Evolutionary conservation across 2,329 filamentous ascomycete species (phyloP), one percentile per base, ranked within the genome.

Genomic region (Colletotrichum sp.): DNA sequence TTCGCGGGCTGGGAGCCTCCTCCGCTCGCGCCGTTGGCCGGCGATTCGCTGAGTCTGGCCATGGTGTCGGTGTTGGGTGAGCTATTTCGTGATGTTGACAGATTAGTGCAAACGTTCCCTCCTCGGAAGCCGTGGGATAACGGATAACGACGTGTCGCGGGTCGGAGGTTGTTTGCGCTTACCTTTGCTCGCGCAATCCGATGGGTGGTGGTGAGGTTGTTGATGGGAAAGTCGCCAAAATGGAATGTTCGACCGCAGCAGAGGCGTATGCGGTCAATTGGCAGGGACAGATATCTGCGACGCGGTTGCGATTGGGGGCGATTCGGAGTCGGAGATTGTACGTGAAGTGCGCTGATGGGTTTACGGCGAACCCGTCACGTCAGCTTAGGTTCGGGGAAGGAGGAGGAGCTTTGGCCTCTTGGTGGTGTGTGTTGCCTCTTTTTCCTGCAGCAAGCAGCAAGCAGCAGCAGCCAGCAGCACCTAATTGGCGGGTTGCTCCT

Each of bases 391-490:
- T 57, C 28, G 24, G 43, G 26, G 67, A 26, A 65, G 67, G 32
- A 71, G 68, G 48, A 74, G 72, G 59, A 74, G 68, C 72, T 74
- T 71, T 71, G 72, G 68, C 72, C 72, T 64, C 61, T 18, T n/a
- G n/a, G 26, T 60, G 63, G 32, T 24, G 14, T 43, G 36, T 61
- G 36, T 10, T 64, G 68, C 28, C 43, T 57, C 57, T 36, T 64
- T 43, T 36, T 64, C 1, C 36, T 43, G 59, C 57, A n/a, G 55
- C 55, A 26, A 59, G 26, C 18, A 43, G 39, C 43, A 48, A n/a
- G 39, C 39, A 48, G 39, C 39, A 48, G 39, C 1, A 48, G 39
- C 2, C 18, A 52, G 43, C 43, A 3, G 9, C 9, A 12, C 5
- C 39, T 4, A 21, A 52, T 52, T 21, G 43, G 43, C 43, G 43